Conservation (phyloP, 176 grass and related monocot species). For the Chrysopogon serrulatus region DNA sequence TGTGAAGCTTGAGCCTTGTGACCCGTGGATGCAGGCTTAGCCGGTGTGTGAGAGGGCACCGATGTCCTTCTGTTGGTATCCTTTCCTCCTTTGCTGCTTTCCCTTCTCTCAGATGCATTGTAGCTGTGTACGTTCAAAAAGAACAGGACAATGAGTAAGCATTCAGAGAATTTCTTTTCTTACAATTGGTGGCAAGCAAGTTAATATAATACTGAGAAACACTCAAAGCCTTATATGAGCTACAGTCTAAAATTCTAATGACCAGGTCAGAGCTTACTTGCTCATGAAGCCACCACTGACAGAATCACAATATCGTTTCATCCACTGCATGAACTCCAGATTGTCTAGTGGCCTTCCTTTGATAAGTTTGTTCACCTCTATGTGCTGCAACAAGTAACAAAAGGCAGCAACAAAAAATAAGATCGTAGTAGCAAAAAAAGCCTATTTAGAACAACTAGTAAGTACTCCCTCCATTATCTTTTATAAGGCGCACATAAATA, state of each 20-base stretch:
- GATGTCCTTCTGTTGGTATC: conserved; percentile 82
- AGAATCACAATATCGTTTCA: conserved; percentile 91
- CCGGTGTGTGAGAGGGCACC: conserved; percentile 38
- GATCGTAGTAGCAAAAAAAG: not conserved
- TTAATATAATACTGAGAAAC: not conserved
- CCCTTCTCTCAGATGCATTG: conserved; percentile 79
- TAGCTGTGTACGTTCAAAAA: conserved; percentile 36
- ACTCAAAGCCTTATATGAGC: not conserved
- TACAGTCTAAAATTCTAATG: not conserved
- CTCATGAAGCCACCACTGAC: conserved; percentile 46
- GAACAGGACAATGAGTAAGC: not conserved
- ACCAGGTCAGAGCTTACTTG: conserved; percentile 40
- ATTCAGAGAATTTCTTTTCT: not conserved
- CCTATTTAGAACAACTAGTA: not conserved
- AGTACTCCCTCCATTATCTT: too few species aligned
- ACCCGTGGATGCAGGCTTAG: conserved; percentile 44
- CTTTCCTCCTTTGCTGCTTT: conserved; percentile 82
- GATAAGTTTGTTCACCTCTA: conserved; percentile 88
- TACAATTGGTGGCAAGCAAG: not conserved
- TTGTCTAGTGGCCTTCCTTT: conserved; percentile 92
- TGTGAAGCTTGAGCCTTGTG: conserved; percentile 53
- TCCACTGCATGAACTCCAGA: conserved; percentile 97
- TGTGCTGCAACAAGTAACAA: conserved; percentile 52
- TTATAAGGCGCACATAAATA: too few species aligned
- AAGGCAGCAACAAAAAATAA: not conserved